These are phyloP conservation scores for Aspergillus wentii DNA, from an alignment of 495 filamentous ascomycete genomes.

Conservation along the genomic window DNA sequence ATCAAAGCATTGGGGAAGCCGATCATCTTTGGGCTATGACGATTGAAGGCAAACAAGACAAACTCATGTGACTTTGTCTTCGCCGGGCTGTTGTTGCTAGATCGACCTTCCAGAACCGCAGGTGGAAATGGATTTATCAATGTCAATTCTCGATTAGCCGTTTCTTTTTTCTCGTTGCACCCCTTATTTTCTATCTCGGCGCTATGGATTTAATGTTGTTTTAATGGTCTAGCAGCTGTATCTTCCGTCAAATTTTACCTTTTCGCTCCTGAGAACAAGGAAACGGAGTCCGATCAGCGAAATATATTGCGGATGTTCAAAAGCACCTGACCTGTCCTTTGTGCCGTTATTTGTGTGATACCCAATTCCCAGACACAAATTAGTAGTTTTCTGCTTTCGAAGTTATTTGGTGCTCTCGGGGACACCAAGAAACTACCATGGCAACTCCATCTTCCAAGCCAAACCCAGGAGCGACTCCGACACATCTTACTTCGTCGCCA, in stretches of 20 bases:
- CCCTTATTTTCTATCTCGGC: too few relatives aligned
- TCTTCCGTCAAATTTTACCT: too few relatives aligned
- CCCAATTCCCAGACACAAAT: background rate
- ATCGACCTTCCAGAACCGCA: background rate
- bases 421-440: slow-evolving; percentile 17
- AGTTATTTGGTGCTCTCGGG: background rate
- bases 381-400: background rate
- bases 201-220: too few relatives aligned
- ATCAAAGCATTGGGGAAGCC: too few relatives aligned
- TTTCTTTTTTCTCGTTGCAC: too few relatives aligned
- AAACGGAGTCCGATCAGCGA: too few relatives aligned
- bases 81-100: background rate
- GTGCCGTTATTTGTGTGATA: slow-evolving; percentile 6
- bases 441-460: slow-evolving; percentile 42
- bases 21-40: too few relatives aligned
- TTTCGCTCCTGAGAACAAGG: too few relatives aligned
- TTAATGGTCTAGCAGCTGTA: background rate
- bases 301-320: too few relatives aligned
- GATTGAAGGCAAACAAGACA: slow-evolving; percentile 23
- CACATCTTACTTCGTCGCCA: slow-evolving; percentile 42
- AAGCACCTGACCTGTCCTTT: too few relatives aligned
- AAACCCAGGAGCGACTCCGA: slow-evolving; percentile 39
- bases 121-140: too few relatives aligned
- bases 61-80: slow-evolving; percentile 9
- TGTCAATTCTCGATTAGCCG: too few relatives aligned